Evolutionary conservation across 441 rosid species (phyloP), one percentile per base, ranked within the genome.

Genomic region (Erysimum pusillum): DNA sequence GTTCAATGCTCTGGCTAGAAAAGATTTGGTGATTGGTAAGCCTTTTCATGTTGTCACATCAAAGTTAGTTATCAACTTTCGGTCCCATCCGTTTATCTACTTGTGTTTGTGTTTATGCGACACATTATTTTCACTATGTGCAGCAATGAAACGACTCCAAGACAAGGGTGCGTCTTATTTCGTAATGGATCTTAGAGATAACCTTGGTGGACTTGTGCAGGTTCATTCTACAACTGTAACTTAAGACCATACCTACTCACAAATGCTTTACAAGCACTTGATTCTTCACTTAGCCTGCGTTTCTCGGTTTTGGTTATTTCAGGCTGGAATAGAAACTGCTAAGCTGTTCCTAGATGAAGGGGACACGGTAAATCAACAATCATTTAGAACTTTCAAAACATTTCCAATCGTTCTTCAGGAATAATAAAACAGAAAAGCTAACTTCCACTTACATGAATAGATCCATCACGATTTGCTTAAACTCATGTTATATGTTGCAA

Each of bases 191-290:
- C 99, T 94, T 76, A 85, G 96, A 88, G 96, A 95, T 82, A 95
- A 95, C 83, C 99, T 90, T 57, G 99, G 99, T 75, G 98, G 99
- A 74, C 87, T 95, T 39, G 98, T 95, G 28, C 97, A 92, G 94
- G 98, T 93, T 61, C 59, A 41, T 39, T 53, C 53, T 49, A 54
- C 34, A 54, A n/a, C 60, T 74, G 46, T 12, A 22, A 53, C 78
- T 60, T 46, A 32, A 45, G 52, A 44, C 14, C 42, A 62, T 60
- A 36, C 44, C 63, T 53, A 53, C 49, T 2, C 15, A 17, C 6
- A 25, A 62, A 12, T 69, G 25, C 18, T 42, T 53, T 63, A 22
- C 2, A 6, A 2, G 0, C 11, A 58, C 39, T 63, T 77, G 61
- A 5, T 28, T 63, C 41, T 63, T 62, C 46, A 13, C 68, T 59